Percentiles rank a stretch among this genome's conserved stretches.
phyloP scores from a whole-genome alignment of 2,329 filamentous ascomycete species.

The Ophiostoma perfectum region DNA sequence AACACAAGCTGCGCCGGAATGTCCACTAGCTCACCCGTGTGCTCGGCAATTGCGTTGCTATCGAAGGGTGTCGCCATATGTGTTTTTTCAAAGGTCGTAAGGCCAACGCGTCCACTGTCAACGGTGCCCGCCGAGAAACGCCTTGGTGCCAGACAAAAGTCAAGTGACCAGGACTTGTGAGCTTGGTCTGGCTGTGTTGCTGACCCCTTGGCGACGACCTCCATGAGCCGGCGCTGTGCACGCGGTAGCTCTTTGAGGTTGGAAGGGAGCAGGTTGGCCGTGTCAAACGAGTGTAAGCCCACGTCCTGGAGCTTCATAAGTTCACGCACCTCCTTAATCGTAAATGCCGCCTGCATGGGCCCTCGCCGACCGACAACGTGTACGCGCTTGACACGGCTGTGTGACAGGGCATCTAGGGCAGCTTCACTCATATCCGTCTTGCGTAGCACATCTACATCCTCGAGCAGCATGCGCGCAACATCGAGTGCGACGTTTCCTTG shows the following conservation, averaged over 20 bases:
- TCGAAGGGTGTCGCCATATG: slow-evolving; percentile 52
- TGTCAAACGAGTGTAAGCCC: slow-evolving; percentile 64
- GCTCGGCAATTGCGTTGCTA: slow-evolving; percentile 43
- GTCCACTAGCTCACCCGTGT: slow-evolving; percentile 46
- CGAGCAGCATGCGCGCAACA: slow-evolving; percentile 80
- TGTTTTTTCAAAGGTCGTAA: slow-evolving; percentile 63
- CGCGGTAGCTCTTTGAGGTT: slow-evolving; percentile 67
- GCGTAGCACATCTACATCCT: slow-evolving; percentile 64
- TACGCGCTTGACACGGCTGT: slow-evolving; percentile 71
- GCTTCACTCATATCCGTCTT: slow-evolving; percentile 86
- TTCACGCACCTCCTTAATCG: slow-evolving; percentile 90
- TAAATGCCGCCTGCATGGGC: slow-evolving; percentile 89
- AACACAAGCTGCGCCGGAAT: slow-evolving; percentile 71
- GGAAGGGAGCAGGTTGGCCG: slow-evolving; percentile 58
- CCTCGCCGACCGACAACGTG: slow-evolving; percentile 85
- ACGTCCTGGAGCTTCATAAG: slow-evolving; percentile 71
- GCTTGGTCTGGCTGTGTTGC: slow-evolving; percentile 43
- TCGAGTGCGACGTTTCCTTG: slow-evolving; percentile 96
- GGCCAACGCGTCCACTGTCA: slow-evolving; percentile 48
- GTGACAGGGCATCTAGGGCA: slow-evolving; percentile 67
- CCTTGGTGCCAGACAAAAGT: slow-evolving; percentile 76
- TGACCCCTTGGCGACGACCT: slow-evolving; percentile 74
- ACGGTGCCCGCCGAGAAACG: slow-evolving; percentile 52
- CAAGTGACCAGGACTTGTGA: slow-evolving; percentile 71
- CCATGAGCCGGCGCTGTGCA: slow-evolving; percentile 68